Conservation (phyloP, 2,329 filamentous ascomycete species). For the Fusarium stilboides region DNA sequence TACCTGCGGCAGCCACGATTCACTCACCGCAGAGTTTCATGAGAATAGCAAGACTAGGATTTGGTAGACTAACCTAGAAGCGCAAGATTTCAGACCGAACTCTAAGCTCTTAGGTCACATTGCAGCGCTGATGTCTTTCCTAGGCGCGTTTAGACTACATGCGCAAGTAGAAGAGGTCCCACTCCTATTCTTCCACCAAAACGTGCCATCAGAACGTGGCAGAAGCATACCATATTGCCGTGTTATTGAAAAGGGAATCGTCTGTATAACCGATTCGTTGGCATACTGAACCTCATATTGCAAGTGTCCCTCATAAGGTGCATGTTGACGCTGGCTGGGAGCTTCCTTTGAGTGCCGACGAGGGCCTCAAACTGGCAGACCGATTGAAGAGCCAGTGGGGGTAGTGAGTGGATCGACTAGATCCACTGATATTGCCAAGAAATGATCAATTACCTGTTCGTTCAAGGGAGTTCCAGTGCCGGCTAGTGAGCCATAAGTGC, state of each 20-base stretch:
- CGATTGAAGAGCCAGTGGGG: conserved; percentile 2
- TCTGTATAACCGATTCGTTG: too few species aligned
- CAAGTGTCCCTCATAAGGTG: background rate
- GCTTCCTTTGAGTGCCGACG: conserved; percentile 11
- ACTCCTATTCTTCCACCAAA: conserved; percentile 12
- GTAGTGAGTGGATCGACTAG: background rate
- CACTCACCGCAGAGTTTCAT: conserved; percentile 1
- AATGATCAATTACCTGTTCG: conserved; percentile 2
- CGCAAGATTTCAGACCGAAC: conserved; percentile 6
- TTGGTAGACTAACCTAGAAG: background rate
- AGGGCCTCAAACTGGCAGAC: conserved; percentile 18
- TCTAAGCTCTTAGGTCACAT: background rate
- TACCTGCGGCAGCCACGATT: conserved; percentile 21
- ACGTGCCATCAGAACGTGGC: conserved; percentile 26
- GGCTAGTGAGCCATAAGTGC: conserved; percentile 6
- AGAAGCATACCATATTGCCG: background rate
- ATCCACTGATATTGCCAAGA: conserved; percentile 15
- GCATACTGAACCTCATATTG: background rate
- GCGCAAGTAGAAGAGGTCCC: conserved; percentile 4
- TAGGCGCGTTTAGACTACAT: background rate
- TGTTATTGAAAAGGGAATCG: background rate
- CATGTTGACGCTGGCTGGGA: background rate
- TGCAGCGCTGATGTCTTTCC: background rate
- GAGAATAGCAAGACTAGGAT: background rate
- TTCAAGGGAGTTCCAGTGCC: conserved; percentile 3